These are phyloP conservation scores for Thermothielavioides terrestris DNA, from an alignment of 495 filamentous ascomycete species.

Conservation along the genomic window DNA sequence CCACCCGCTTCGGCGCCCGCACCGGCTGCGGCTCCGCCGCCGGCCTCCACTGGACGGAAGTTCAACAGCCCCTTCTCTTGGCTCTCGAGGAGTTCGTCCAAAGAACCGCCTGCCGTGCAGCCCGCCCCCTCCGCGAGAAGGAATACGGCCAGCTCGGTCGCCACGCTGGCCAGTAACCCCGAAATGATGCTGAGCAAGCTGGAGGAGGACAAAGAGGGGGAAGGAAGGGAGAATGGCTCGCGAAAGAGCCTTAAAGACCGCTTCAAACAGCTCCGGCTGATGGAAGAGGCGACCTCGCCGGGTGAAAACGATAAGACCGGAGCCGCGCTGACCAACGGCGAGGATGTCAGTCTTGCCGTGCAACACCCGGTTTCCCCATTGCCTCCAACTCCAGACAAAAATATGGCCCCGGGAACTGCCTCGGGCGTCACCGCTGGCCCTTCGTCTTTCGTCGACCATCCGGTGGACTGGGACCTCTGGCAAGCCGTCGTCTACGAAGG, in stretches of 20 bases:
- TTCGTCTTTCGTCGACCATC: slow-evolving; percentile 53
- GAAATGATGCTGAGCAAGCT: slow-evolving; percentile 64
- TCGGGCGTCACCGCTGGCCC: slow-evolving; percentile 65
- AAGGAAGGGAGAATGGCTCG: slow-evolving; percentile 32
- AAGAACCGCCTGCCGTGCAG: slow-evolving; percentile 51
- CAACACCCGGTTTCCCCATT: slow-evolving; percentile 41
- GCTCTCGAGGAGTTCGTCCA: slow-evolving; percentile 66
- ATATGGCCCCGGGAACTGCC: slow-evolving; percentile 73
- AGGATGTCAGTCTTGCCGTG: slow-evolving; percentile 29
- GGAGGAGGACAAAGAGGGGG: slow-evolving; percentile 55
- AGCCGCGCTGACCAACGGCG: slow-evolving; percentile 46
- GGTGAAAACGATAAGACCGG: slow-evolving; percentile 42
- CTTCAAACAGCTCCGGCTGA: slow-evolving; percentile 75
- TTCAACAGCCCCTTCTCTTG: slow-evolving; percentile 75
- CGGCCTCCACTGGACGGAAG: slow-evolving; percentile 48
- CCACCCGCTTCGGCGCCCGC: slow-evolving; percentile 26
- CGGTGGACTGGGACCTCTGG: slow-evolving; percentile 97
- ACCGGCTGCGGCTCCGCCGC: slow-evolving; percentile 30
- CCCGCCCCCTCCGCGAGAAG: slow-evolving; percentile 42
- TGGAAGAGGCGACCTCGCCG: slow-evolving; percentile 58
- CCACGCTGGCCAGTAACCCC: slow-evolving; percentile 62
- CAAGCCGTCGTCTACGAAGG: slow-evolving; percentile 92
- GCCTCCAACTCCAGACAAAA: slow-evolving; percentile 42
- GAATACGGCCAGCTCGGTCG: slow-evolving; percentile 68
- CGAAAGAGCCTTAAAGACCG: slow-evolving; percentile 72